Percentiles rank a stretch among this genome's conserved stretches.
Evolutionary conservation across 2,329 filamentous ascomycete genomes (phyloP).

Genomic region (Macrophomina pseudophaseolina): DNA sequence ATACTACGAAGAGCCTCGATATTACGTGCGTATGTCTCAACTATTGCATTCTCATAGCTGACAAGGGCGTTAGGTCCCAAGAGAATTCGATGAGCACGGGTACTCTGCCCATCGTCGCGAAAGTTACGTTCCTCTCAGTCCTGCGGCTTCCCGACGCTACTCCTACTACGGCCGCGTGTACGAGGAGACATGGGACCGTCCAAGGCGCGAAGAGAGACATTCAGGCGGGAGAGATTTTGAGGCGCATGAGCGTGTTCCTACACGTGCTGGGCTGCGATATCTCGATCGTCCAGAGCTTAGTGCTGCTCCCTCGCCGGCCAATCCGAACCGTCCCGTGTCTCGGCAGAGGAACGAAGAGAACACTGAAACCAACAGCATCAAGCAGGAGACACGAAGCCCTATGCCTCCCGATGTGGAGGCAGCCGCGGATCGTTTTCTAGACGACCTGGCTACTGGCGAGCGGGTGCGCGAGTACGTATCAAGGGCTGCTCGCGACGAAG

Average conservation of each 20-base stretch:
- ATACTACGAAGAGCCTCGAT: conserved; percentile 39
- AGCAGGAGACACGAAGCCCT: conserved; percentile 27
- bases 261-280: conserved; percentile 37
- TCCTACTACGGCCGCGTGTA: conserved; percentile 34
- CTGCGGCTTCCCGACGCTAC: conserved; percentile 35
- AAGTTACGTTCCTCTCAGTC: conserved; percentile 39
- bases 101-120: conserved; percentile 33
- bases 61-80: conserved; percentile 33
- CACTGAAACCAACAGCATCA: background rate
- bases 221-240: conserved; percentile 41
- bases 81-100: conserved; percentile 38
- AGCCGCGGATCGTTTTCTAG: conserved; percentile 43
- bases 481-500: conserved; percentile 24
- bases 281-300: conserved; percentile 34
- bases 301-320: conserved; percentile 38
- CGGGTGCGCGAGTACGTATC: conserved; percentile 26
- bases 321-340: conserved; percentile 32
- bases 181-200: conserved; percentile 39
- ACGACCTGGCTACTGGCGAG: conserved; percentile 38
- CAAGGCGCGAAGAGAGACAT: conserved; percentile 27
- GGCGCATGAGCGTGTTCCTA: conserved; percentile 34
- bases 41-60: conserved; percentile 22
- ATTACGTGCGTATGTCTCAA: conserved; percentile 39
- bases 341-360: conserved; percentile 34
- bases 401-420: conserved; percentile 32